A percentile compares a stretch with the other conserved stretches of the same genome.
phyloP scores from a whole-genome alignment of 1,284 basidiomycete genomes.

The Marasmius oreades region DNA sequence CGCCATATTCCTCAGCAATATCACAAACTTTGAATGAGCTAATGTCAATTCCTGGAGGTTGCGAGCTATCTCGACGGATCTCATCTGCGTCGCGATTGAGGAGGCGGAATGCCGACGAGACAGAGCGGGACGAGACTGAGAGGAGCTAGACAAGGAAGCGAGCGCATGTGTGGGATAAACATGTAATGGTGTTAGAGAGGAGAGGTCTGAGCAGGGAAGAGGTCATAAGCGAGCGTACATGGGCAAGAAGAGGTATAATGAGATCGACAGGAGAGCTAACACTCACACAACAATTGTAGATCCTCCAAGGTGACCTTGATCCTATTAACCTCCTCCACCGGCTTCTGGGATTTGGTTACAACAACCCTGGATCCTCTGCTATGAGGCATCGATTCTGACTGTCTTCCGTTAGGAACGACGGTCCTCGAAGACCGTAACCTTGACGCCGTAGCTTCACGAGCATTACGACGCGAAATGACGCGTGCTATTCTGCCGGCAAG shows the following conservation, averaged over 20 bases:
- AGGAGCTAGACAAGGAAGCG: neutral
- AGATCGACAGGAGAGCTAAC: too few relatives aligned
- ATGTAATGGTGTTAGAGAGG: constrained; percentile 58
- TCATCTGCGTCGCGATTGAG: neutral
- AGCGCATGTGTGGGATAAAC: constrained; percentile 55
- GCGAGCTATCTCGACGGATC: neutral
- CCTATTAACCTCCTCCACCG: neutral
- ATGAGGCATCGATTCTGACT: neutral
- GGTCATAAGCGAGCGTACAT: constrained; percentile 7
- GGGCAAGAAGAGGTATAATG: too few relatives aligned
- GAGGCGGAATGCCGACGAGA: neutral
- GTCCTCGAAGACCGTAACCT: constrained; percentile 2
- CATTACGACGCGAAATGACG: constrained; percentile 44
- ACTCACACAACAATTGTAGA: constrained; percentile 3
- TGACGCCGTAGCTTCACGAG: constrained; percentile 54
- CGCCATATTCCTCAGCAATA: neutral
- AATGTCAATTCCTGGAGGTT: neutral
- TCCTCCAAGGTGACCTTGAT: neutral
- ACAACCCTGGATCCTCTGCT: neutral
- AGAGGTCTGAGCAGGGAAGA: constrained; percentile 41
- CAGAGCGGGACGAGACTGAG: neutral
- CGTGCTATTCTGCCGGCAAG: constrained; percentile 32
- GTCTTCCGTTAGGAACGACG: neutral
- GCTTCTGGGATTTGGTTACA: neutral
- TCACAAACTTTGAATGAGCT: neutral